phyloP scores from a whole-genome alignment of 257 asterid species.

The Solanum dulcamara region DNA sequence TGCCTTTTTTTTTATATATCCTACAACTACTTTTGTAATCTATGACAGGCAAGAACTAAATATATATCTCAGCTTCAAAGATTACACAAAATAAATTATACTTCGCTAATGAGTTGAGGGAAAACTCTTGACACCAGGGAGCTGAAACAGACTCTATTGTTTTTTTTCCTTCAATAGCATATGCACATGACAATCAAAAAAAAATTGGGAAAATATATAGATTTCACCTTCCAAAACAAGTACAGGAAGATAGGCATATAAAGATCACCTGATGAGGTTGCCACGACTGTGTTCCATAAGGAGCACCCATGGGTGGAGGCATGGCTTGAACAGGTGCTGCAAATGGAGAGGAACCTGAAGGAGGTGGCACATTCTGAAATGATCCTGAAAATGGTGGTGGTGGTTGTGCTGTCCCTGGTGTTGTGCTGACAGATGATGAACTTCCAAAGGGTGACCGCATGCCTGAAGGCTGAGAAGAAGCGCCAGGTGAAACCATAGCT shows the following conservation, averaged over 20 bases:
- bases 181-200: background rate
- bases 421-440: conserved; percentile 34
- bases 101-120: background rate
- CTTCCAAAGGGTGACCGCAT: conserved; percentile 62
- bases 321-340: conserved; percentile 36
- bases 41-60: background rate
- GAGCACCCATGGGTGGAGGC: conserved; percentile 38
- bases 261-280: conserved; percentile 70
- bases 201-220: background rate
- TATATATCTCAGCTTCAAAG: background rate
- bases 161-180: background rate
- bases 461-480: conserved; percentile 42
- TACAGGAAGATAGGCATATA: background rate
- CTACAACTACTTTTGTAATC: background rate
- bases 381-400: conserved; percentile 45
- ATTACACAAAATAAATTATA: background rate
- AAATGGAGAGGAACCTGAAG: conserved; percentile 52
- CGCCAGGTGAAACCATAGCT: conserved; percentile 27
- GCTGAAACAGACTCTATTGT: background rate
- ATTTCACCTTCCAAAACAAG: background rate
- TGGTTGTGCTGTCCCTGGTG: conserved; percentile 50
- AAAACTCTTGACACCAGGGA: background rate
- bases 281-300: conserved; percentile 77
- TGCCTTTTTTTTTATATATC: background rate
- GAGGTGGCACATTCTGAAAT: conserved; percentile 23